phyloP scores from a whole-genome alignment of 2,329 filamentous ascomycete genomes.

The Aspergillus sp. region DNA sequence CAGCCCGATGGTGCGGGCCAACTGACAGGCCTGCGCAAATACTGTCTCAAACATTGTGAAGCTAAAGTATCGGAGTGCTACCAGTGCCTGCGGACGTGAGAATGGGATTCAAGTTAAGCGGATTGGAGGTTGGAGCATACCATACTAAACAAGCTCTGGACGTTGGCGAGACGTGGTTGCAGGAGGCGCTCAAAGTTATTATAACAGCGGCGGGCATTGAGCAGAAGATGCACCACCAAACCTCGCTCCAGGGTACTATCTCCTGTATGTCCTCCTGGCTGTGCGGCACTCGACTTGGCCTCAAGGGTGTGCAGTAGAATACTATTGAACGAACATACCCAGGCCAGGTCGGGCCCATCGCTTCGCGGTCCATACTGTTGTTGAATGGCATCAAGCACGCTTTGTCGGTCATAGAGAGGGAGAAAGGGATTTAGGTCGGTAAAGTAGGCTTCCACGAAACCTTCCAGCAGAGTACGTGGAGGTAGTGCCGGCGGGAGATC shows the following conservation, averaged over 20 bases:
- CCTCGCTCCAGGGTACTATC: not conserved
- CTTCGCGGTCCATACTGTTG: not conserved
- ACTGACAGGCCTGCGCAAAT: not conserved
- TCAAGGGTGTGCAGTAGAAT: not conserved
- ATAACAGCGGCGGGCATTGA: not conserved
- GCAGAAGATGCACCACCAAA: not conserved
- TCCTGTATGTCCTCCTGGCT: not conserved
- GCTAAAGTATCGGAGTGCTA: not conserved
- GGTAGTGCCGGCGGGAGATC: not conserved
- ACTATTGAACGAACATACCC: not conserved
- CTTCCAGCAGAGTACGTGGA: not conserved
- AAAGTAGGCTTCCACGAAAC: not conserved
- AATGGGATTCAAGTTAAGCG: not conserved
- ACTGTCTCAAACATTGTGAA: slow-evolving; percentile 1
- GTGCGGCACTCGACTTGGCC: not conserved
- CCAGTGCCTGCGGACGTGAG: not conserved
- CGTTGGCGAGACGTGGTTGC: not conserved
- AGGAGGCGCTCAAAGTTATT: not conserved
- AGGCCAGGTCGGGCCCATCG: not conserved
- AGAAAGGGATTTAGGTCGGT: not conserved
- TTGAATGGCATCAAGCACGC: not conserved
- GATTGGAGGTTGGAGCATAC: not conserved
- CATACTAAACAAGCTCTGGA: not conserved
- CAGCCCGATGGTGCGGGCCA: not conserved
- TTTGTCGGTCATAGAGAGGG: not conserved